Conservation (phyloP, 2,329 filamentous ascomycete species). For the Incumbomyces lentus region DNA sequence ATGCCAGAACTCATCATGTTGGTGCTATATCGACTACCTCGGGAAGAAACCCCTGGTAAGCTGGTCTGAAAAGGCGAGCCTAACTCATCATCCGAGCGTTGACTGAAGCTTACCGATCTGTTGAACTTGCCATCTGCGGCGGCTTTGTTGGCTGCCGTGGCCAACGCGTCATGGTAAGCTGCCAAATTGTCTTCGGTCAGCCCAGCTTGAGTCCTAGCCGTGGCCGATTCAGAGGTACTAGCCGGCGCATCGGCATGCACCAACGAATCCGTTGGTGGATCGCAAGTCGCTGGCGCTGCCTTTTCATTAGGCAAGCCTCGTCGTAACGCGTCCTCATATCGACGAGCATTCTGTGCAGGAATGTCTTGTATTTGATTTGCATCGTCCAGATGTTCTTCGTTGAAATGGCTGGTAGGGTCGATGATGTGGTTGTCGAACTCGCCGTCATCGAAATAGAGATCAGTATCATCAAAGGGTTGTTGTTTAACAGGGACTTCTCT, state of each 20-base stretch:
- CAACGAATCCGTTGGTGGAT: background rate
- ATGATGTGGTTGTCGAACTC: constrained; percentile 16
- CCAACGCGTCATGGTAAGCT: constrained; percentile 74
- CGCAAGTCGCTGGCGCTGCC: constrained; percentile 4
- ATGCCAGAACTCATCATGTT: constrained; percentile 30
- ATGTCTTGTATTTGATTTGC: constrained; percentile 28
- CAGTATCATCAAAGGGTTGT: constrained; percentile 26
- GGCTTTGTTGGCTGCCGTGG: constrained; percentile 68
- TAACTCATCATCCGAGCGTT: constrained; percentile 29
- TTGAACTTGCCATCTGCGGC: constrained; percentile 66
- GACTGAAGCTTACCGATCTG: constrained; percentile 44
- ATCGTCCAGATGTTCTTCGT: constrained; percentile 40
- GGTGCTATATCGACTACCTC: constrained; percentile 41
- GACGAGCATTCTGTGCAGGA: constrained; percentile 18
- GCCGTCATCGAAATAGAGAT: constrained; percentile 40
- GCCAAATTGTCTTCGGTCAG: constrained; percentile 50
- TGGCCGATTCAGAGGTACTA: background rate
- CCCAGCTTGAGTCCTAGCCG: constrained; percentile 16
- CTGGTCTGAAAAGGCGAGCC: constrained; percentile 29
- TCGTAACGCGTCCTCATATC: constrained; percentile 15
- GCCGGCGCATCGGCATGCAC: background rate
- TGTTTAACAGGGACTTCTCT: constrained; percentile 8
- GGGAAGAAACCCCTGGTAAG: constrained; percentile 37
- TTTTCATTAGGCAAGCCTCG: constrained; percentile 5
- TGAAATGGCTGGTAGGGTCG: constrained; percentile 28